Evolutionary conservation across 2,329 filamentous ascomycete genomes (phyloP).

Genomic region (Chrysosporium keratinophilum): DNA sequence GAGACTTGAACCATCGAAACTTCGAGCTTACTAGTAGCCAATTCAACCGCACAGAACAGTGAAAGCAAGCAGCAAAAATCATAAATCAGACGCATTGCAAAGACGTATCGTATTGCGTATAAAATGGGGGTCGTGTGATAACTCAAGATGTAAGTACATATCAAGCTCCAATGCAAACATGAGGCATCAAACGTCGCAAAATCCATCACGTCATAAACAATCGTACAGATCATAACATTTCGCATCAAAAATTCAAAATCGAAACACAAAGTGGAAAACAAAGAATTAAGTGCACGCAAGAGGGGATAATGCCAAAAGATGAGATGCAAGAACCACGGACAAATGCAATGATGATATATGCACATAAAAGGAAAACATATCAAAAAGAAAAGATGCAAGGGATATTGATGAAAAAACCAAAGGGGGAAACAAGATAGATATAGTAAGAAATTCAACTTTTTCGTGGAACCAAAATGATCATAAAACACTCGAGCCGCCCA

Average conservation of each 20-base stretch:
- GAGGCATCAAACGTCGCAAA: conserved; percentile 7
- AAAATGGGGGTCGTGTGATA: neutral
- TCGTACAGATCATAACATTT: conserved; percentile 17
- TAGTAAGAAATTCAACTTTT: conserved; percentile 7
- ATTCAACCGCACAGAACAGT: no score
- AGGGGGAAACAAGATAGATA: conserved; percentile 9
- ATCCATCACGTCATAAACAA: conserved; percentile 17
- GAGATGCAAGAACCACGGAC: neutral
- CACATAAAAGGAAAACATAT: neutral
- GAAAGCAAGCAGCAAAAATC: neutral
- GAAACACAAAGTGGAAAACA: neutral
- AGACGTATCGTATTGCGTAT: conserved; percentile 4
- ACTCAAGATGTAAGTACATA: conserved; percentile 9
- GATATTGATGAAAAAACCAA: conserved; percentile 7
- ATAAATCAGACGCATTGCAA: neutral
- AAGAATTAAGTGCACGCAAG: neutral
- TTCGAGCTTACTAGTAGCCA: no score
- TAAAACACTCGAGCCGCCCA: conserved; percentile 7
- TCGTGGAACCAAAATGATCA: neutral
- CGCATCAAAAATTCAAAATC: conserved; percentile 1
- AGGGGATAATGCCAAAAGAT: neutral
- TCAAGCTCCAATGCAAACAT: conserved; percentile 7
- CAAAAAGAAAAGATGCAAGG: conserved; percentile 2
- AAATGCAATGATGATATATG: neutral
- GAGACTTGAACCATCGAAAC: no score